A percentile compares a stretch with the other conserved stretches of the same genome.
Evolutionary conservation across 75 land plant species (phyloP).

Genomic region (Isoetes taiwanensis): DNA sequence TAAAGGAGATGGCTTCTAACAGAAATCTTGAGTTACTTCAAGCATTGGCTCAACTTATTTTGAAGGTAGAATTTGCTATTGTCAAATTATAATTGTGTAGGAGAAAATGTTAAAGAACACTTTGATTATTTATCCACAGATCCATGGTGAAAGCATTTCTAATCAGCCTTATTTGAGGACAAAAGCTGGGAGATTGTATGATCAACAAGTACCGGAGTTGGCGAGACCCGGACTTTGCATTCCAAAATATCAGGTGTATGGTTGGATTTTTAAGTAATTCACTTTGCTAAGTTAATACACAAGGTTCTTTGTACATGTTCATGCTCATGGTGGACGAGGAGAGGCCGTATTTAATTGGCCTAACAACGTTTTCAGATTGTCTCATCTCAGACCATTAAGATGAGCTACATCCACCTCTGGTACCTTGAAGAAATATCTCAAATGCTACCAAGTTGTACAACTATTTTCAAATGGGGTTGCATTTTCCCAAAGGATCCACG

Average conservation of each 20-base stretch:
- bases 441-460: too few relatives aligned
- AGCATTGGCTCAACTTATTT: constrained; percentile 56
- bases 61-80: constrained; percentile 43
- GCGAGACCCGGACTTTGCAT: constrained; percentile 56
- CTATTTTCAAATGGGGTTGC: too few relatives aligned
- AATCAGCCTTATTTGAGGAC: constrained; percentile 35
- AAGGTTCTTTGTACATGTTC: too few relatives aligned
- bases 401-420: too few relatives aligned
- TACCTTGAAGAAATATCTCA: too few relatives aligned
- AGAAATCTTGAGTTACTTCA: constrained; percentile 88
- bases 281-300: constrained; percentile 22
- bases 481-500: too few relatives aligned
- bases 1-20: constrained; percentile 40
- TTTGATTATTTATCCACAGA: constrained; percentile 27
- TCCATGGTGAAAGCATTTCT: constrained; percentile 78
- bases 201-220: constrained; percentile 51
- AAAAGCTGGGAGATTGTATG: constrained; percentile 52
- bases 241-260: constrained; percentile 74
- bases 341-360: too few relatives aligned
- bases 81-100: neutral
- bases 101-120: neutral
- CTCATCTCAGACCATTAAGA: too few relatives aligned
- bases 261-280: constrained; percentile 77
- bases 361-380: too few relatives aligned
- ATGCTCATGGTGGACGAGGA: too few relatives aligned